Conservation (phyloP, 2,329 filamentous ascomycete genomes). For the Colletotrichum nymphaeae region DNA sequence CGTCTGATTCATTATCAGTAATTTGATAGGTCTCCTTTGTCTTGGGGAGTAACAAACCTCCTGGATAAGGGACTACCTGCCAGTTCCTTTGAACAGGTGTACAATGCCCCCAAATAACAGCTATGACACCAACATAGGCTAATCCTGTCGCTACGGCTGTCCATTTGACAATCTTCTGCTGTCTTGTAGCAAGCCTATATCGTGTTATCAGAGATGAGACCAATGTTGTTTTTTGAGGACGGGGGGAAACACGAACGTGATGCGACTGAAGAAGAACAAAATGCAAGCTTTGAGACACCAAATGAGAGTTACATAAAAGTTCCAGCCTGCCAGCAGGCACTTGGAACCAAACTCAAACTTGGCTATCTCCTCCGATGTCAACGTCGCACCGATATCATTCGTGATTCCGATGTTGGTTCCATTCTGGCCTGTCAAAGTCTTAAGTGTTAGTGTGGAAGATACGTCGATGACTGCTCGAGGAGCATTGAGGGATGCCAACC, state of each 20-base stretch:
- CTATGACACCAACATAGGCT: slow-evolving; percentile 47
- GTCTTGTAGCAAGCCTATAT: slow-evolving; percentile 47
- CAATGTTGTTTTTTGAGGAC: too few relatives aligned
- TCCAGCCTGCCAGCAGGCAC: slow-evolving; percentile 51
- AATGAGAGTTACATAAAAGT: slow-evolving; percentile 53
- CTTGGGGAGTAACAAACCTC: slow-evolving; percentile 41
- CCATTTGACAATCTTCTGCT: slow-evolving; percentile 51
- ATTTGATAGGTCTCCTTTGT: too few relatives aligned
- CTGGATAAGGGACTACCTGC: slow-evolving; percentile 54
- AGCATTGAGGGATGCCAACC: background rate
- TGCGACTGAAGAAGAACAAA: slow-evolving; percentile 54
- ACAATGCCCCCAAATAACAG: slow-evolving; percentile 50
- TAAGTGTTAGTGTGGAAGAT: background rate
- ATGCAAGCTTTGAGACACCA: slow-evolving; percentile 56
- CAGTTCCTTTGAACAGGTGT: slow-evolving; percentile 51
- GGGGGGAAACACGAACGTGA: slow-evolving; percentile 48
- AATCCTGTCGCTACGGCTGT: slow-evolving; percentile 43
- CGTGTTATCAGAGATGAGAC: background rate
- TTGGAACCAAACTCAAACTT: slow-evolving; percentile 48
- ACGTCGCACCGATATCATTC: slow-evolving; percentile 43
- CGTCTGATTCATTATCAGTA: slow-evolving; percentile 35
- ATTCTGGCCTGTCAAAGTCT: slow-evolving; percentile 42
- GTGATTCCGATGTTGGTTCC: slow-evolving; percentile 53
- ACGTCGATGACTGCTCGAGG: background rate
- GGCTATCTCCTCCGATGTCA: slow-evolving; percentile 44